Percentiles rank a stretch among this genome's conserved stretches.
Evolutionary conservation across 2,329 filamentous ascomycete genomes (phyloP).

Genomic region (Xylaria hypoxylon): DNA sequence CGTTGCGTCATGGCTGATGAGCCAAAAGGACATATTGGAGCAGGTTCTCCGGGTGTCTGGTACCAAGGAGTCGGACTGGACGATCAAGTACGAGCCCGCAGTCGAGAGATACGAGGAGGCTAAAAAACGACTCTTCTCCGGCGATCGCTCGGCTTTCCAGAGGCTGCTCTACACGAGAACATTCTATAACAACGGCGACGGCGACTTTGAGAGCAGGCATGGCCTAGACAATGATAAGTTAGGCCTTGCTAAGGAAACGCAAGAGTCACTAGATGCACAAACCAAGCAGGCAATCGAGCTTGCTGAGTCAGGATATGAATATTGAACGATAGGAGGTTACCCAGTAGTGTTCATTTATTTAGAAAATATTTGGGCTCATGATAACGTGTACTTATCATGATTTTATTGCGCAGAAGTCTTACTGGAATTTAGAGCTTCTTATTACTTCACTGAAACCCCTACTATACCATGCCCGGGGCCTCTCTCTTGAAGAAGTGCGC

Average conservation of each 20-base stretch:
- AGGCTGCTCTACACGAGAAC: constrained; percentile 66
- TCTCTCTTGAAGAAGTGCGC: constrained; percentile 21
- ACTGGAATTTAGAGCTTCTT: neutral
- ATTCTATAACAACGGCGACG: constrained; percentile 61
- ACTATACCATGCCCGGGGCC: constrained; percentile 16
- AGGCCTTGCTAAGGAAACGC: constrained; percentile 58
- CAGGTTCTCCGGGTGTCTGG: constrained; percentile 69
- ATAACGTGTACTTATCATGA: constrained; percentile 11
- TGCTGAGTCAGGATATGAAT: constrained; percentile 42
- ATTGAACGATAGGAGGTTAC: constrained; percentile 18
- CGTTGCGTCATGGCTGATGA: constrained; percentile 67
- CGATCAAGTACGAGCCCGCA: constrained; percentile 60
- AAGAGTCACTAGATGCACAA: constrained; percentile 68
- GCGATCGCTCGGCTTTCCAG: constrained; percentile 58
- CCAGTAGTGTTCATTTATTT: too few species aligned
- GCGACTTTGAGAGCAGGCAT: constrained; percentile 57
- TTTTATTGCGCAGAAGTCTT: neutral
- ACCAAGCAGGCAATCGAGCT: constrained; percentile 61
- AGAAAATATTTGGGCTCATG: neutral
- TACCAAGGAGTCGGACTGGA: constrained; percentile 71
- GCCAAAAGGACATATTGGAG: constrained; percentile 73
- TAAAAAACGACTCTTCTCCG: constrained; percentile 56
- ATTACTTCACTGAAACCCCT: neutral
- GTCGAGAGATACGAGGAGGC: constrained; percentile 63
- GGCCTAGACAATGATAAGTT: constrained; percentile 64